Evolutionary conservation across 495 filamentous ascomycete genomes (phyloP).

Genomic region (Talaromyces liani): DNA sequence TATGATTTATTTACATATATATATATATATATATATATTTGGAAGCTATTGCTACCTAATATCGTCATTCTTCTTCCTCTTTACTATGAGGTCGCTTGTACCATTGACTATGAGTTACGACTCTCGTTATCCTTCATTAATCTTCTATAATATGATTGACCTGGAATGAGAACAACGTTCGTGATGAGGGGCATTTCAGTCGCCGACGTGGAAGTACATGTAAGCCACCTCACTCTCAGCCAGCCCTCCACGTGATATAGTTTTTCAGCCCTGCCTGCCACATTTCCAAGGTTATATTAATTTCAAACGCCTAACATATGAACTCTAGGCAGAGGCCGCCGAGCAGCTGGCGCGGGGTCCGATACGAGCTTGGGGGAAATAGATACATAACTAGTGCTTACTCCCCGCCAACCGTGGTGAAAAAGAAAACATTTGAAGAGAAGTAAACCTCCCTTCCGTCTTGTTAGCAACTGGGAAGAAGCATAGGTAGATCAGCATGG

Average conservation of each 20-base stretch:
- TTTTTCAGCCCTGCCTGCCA: background rate
- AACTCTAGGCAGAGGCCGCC: background rate
- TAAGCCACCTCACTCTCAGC: background rate
- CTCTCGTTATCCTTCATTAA: background rate
- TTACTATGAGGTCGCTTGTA: background rate
- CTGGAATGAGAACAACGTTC: background rate
- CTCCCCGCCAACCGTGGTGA: too few relatives aligned
- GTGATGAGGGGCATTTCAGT: background rate
- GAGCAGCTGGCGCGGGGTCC: background rate
- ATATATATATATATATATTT: too few relatives aligned
- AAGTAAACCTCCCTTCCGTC: too few relatives aligned
- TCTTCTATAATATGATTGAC: background rate
- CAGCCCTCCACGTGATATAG: background rate
- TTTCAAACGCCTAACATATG: background rate
- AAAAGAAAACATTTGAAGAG: too few relatives aligned
- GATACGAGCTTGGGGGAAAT: background rate
- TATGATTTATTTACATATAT: slow-evolving; percentile 3
- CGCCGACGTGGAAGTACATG: background rate
- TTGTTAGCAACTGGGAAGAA: background rate
- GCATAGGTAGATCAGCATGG: background rate
- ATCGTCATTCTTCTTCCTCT: background rate
- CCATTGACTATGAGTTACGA: background rate
- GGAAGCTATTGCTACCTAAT: background rate
- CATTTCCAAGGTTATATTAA: background rate
- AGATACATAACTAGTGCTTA: too few relatives aligned